Evolutionary conservation across 1,284 basidiomycete genomes (phyloP).

Genomic region (Coniophora puteana): DNA sequence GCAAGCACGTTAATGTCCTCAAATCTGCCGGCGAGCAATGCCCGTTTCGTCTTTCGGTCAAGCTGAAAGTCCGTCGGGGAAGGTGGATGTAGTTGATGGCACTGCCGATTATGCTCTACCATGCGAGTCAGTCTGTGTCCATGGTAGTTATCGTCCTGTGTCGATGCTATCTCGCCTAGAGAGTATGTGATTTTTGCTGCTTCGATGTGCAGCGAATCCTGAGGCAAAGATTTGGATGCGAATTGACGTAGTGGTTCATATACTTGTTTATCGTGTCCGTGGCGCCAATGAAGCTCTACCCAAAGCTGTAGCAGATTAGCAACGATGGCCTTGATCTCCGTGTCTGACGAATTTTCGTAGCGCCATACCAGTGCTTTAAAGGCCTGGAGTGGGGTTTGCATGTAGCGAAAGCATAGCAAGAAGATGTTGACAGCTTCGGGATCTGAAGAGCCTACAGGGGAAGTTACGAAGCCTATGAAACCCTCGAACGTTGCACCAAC

Average conservation of each 20-base stretch:
- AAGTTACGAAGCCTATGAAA: conserved; percentile 46
- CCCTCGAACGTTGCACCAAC: conserved; percentile 37
- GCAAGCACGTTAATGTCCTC: conserved; percentile 20
- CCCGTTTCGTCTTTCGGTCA: no score
- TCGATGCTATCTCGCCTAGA: conserved; percentile 22
- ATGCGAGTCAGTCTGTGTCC: conserved; percentile 16
- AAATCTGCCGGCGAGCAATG: conserved; percentile 24
- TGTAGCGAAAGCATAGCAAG: conserved; percentile 76
- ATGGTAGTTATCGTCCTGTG: conserved; percentile 15
- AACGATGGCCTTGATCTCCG: conserved; percentile 60
- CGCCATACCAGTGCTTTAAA: conserved; percentile 53
- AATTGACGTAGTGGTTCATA: conserved; percentile 37
- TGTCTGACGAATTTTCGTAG: conserved; percentile 40
- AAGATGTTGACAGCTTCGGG: conserved; percentile 48
- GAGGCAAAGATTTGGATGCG: conserved; percentile 20
- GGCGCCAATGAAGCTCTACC: conserved; percentile 75
- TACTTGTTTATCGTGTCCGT: conserved; percentile 38
- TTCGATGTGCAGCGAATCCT: conserved; percentile 27
- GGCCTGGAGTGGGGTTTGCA: conserved; percentile 56
- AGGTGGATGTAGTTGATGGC: conserved; percentile 4
- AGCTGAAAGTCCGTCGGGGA: no score
- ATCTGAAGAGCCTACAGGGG: conserved; percentile 33
- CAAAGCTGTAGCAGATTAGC: conserved; percentile 69
- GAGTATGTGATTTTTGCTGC: conserved; percentile 19
- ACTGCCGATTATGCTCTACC: no score